Base-by-base conservation (phyloP, 2,329 filamentous ascomycete genomes). In the Fusarium lyarnte region DNA sequence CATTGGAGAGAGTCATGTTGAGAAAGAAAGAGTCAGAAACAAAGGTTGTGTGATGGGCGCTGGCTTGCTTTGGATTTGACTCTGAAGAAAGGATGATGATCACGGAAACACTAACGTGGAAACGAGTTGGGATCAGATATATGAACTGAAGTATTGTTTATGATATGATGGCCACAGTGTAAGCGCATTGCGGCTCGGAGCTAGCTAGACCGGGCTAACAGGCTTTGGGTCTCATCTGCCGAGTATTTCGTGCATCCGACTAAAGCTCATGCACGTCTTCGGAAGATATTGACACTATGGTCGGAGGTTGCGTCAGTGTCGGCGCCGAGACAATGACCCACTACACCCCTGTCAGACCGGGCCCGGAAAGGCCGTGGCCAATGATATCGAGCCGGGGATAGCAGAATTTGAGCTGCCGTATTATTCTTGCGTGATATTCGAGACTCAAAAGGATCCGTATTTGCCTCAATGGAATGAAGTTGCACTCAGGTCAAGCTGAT, bases 1-100 rank as follows among this genome's bases (percentile, higher is more conserved):
- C 45, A 41, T 60, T 60, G 31, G 45, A 60, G 47, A 60, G 33
- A 38, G 57, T 33, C 57, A 60, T 60, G n/a, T 14, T 60, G 57
- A n/a, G 35, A 39, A 8, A 11, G 9, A 23, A 41, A 41, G 51
- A 41, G 33, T 54, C 51, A 54, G 35, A 54, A 36, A 41, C 51
- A 54, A 41, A 41, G 33, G 4, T 41, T 29, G 8, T 17, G 19
- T 41, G 14, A 54, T 54, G 12, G 51, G 51, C 51, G 51, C 51
- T 54, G 51, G 35, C 51, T 54, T 54, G 21, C 35, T 54, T 54
- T 54, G 51, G 10, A 16, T 41, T 53, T 54, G 51, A 41, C 51
- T 54, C 51, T 41, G 51, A 41, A 23, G 19, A 23, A 29, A 29
- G 25, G 35, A 31, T 54, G 25, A 54, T 39, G 21, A 8, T 23